Percentiles rank a stretch among this genome's conserved stretches.
These are phyloP conservation scores for Eucalyptus albens DNA, from an alignment of 345 rosid species.

Conservation along the genomic window DNA sequence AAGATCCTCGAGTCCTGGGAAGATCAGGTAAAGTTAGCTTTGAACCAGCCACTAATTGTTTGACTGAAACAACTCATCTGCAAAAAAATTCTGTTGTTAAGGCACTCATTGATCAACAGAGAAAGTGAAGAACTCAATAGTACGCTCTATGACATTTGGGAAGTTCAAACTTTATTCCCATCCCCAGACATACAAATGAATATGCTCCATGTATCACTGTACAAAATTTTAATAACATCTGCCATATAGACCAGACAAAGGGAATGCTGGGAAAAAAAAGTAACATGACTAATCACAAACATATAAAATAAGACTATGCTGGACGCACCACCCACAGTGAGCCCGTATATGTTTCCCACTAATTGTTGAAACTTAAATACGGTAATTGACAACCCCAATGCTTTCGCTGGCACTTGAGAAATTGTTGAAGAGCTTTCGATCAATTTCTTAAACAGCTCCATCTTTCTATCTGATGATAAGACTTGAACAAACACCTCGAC, in stretches of 20 bases:
- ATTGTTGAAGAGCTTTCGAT: conserved; percentile 16
- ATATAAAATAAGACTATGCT: neutral
- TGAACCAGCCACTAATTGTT: neutral
- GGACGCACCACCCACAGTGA: conserved; percentile 44
- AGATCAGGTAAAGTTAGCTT: neutral
- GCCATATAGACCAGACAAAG: neutral
- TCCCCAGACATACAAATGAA: neutral
- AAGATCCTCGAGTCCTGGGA: conserved; percentile 49
- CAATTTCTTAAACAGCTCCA: conserved; percentile 44
- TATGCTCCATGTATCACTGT: neutral
- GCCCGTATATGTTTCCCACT: conserved; percentile 35
- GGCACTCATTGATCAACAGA: neutral
- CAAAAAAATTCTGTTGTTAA: neutral
- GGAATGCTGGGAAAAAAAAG: neutral
- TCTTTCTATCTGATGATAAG: conserved; percentile 43
- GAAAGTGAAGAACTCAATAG: neutral
- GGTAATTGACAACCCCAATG: conserved; percentile 66
- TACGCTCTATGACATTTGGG: neutral
- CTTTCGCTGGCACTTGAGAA: conserved; percentile 35
- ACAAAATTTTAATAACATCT: neutral
- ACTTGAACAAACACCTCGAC: conserved; percentile 61
- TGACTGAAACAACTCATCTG: neutral
- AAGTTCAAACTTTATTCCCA: neutral
- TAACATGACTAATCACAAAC: neutral
- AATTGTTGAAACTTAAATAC: conserved; percentile 58